Base-by-base conservation (phyloP, 2,329 filamentous ascomycete genomes). In the Karstenula rhodostoma region DNA sequence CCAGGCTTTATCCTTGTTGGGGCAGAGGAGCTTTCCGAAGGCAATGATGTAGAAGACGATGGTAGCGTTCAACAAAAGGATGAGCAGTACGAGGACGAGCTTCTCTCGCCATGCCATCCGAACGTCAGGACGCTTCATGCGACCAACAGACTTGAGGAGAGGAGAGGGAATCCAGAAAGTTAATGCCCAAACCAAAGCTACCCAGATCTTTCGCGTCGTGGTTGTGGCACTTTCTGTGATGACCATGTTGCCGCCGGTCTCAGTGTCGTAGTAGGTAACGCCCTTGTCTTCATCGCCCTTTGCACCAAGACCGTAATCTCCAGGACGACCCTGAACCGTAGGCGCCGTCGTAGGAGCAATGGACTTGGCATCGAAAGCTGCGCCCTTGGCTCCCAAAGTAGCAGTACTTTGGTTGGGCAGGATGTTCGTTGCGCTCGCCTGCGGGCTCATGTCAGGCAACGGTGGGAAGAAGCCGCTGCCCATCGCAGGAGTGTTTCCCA, bases 71-170 rank as follows among this genome's bases (percentile, higher is more conserved):
- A 96, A 79, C 13, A 99, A 70, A 32, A 91, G 75, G 68, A 99
- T 98, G 55, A 97, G 71, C 60, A 91, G 82, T 49, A 94, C 88
- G 12, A 99, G 82, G 0, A 95, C 90, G 12, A 99, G 54, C 79
- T 99, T 99, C 74, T 99, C 95, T 78, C 95, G 87, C 95, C 95
- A 99, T 0, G 95, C 95, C 87, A 97, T 91, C 27, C 95, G 91
- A 9, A 99, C 93, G 79, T 99, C 95, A 1, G 94, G 95, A 57
- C 95, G 89, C 80, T 96, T 96, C 95, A 99, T 99, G 23, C 94
- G 91, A 33, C 95, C 95, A 59, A 98, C 73, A 61, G 85, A 90
- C n/a, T 86, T 86, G 17, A 99, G 87, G 2, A 91, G 67, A 50
- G 92, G 91, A 0, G 94, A 98, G 0, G 95, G 95, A 67, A 97